A percentile compares a stretch with the other conserved stretches of the same genome.
Evolutionary conservation across 331 rosid species (phyloP).

Genomic region (Quercus lobata): DNA sequence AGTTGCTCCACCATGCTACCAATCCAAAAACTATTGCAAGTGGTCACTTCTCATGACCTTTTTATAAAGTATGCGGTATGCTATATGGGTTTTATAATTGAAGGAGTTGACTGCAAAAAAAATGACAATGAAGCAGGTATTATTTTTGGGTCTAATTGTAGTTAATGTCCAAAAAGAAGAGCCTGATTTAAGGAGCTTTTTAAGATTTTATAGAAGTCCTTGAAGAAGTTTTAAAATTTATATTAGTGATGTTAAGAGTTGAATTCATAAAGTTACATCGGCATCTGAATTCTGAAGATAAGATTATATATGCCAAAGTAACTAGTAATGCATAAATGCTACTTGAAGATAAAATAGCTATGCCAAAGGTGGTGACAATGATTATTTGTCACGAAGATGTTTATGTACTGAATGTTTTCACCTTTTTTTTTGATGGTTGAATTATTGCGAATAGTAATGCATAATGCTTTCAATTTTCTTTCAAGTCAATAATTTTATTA

Average conservation of each 20-base stretch:
- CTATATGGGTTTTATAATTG: background rate
- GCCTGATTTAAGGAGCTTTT: background rate
- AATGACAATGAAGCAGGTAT: background rate
- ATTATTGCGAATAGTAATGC: background rate
- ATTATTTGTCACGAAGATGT: background rate
- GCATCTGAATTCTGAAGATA: no score
- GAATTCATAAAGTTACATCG: background rate
- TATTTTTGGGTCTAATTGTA: background rate
- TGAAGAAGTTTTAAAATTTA: background rate
- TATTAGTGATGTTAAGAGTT: background rate
- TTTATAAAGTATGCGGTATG: background rate
- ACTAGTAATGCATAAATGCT: no score
- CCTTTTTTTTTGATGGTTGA: conserved; percentile 5
- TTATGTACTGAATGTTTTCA: background rate
- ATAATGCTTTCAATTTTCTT: conserved; percentile 18
- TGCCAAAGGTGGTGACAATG: background rate
- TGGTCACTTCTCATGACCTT: background rate
- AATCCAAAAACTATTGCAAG: background rate
- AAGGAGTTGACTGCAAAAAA: background rate
- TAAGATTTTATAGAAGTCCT: background rate
- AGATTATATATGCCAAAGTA: no score
- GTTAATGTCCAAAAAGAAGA: background rate
- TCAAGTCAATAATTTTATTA: conserved; percentile 10
- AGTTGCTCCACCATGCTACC: background rate
- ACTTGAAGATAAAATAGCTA: background rate